Conservation (phyloP, 139 green algal genomes). For the Deuterostichococcus epilithicus region DNA sequence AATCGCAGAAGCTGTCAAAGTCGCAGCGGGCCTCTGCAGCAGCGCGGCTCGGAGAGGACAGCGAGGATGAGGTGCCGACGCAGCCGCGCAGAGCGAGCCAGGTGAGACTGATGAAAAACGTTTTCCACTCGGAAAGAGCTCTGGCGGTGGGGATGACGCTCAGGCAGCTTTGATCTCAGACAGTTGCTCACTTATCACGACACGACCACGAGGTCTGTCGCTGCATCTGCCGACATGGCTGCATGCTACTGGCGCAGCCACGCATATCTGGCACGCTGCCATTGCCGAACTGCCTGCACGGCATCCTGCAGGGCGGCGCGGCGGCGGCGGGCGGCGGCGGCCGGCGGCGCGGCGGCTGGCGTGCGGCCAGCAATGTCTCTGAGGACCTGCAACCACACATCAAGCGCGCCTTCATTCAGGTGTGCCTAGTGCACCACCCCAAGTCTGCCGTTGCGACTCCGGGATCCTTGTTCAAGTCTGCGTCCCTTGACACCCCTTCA, state of each 20-base stretch:
- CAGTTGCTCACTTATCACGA: too few relatives aligned
- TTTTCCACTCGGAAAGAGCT: not conserved
- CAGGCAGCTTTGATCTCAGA: too few relatives aligned
- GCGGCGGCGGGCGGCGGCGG: too few relatives aligned
- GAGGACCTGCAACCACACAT: not conserved
- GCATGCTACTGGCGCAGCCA: too few relatives aligned
- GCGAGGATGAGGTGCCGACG: not conserved
- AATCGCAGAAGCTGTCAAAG: not conserved
- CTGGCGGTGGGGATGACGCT: too few relatives aligned
- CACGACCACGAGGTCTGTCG: too few relatives aligned
- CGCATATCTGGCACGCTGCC: not conserved
- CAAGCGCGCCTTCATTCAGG: not conserved
- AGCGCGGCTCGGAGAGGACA: not conserved
- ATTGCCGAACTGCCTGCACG: not conserved
- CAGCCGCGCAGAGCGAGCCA: not conserved
- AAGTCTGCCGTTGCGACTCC: too few relatives aligned
- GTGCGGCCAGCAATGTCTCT: not conserved
- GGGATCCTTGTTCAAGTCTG: too few relatives aligned
- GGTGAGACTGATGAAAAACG: not conserved
- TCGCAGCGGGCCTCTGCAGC: not conserved
- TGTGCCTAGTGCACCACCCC: not conserved
- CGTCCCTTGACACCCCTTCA: too few relatives aligned
- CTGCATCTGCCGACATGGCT: too few relatives aligned
- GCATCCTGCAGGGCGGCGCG: too few relatives aligned
- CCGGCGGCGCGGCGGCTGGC: not conserved